Conservation (phyloP, 2,329 filamentous ascomycete species). For the Aureobasidium sp. region DNA sequence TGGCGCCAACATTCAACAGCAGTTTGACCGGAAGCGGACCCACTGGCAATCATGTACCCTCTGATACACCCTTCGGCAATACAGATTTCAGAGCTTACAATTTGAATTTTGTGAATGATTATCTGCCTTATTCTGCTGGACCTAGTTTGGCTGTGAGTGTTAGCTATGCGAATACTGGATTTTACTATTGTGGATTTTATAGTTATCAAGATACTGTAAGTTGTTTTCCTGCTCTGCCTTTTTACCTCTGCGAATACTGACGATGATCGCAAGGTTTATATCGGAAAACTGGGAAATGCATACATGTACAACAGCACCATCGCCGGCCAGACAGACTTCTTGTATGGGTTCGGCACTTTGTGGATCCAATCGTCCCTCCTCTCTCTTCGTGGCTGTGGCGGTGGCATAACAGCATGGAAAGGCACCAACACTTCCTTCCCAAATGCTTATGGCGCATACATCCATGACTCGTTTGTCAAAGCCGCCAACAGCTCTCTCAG, state of each 20-base stretch:
- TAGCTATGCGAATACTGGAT: slow-evolving; percentile 70
- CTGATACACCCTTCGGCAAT: slow-evolving; percentile 69
- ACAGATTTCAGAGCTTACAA: slow-evolving; percentile 72
- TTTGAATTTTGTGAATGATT: slow-evolving; percentile 70
- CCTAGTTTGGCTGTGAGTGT: slow-evolving; percentile 68
- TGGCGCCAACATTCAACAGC: slow-evolving; percentile 70
- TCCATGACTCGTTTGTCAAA: slow-evolving; percentile 59
- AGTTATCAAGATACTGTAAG: slow-evolving; percentile 71
- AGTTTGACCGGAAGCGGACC: slow-evolving; percentile 68
- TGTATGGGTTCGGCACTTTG: slow-evolving; percentile 73
- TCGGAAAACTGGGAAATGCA: slow-evolving; percentile 72
- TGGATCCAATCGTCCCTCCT: slow-evolving; percentile 65
- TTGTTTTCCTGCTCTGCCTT: too few relatives aligned
- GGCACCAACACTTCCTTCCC: slow-evolving; percentile 70
- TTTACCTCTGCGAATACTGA: not conserved
- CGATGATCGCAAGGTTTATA: slow-evolving; percentile 55
- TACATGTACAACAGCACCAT: slow-evolving; percentile 69
- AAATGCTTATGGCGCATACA: slow-evolving; percentile 75
- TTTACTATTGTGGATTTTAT: slow-evolving; percentile 73
- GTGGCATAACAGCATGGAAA: slow-evolving; percentile 76
- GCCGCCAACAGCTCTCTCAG: slow-evolving; percentile 58
- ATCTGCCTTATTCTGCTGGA: slow-evolving; percentile 56
- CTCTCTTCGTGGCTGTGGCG: slow-evolving; percentile 66
- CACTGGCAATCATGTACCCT: slow-evolving; percentile 67
- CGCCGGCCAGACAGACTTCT: slow-evolving; percentile 73